Evolutionary conservation across 179 eudicot genomes (phyloP).

Genomic region (Amaranthus tricolor): DNA sequence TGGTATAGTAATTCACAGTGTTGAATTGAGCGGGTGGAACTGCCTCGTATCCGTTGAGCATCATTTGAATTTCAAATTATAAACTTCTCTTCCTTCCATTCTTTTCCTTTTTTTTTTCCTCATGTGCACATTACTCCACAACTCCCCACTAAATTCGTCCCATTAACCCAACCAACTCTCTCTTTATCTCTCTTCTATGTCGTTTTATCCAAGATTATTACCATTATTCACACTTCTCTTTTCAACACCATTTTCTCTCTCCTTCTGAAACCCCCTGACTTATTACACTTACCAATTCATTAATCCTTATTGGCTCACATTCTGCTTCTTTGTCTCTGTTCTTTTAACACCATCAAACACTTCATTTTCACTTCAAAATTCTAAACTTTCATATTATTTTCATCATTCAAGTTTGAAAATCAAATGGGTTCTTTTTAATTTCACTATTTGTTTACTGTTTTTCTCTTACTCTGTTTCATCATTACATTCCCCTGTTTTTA

Average conservation of each 20-base stretch:
- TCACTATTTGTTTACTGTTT: not conserved
- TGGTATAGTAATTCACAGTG: too few relatives aligned
- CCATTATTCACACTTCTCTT: slow-evolving; percentile 10
- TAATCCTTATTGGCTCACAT: slow-evolving; percentile 9
- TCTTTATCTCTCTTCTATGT: not conserved
- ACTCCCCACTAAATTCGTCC: slow-evolving; percentile 20
- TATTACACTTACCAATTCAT: not conserved
- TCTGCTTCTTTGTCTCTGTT: slow-evolving; percentile 20
- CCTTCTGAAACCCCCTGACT: slow-evolving; percentile 3
- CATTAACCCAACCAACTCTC: slow-evolving; percentile 1
- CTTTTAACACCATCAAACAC: not conserved
- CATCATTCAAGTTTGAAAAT: not conserved
- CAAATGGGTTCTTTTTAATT: not conserved
- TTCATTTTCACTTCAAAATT: too few relatives aligned
- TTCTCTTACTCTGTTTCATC: not conserved
- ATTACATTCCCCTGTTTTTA: not conserved
- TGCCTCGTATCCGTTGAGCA: slow-evolving; percentile 26
- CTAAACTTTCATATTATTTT: not conserved
- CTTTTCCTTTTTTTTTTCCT: slow-evolving; percentile 9
- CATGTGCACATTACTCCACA: slow-evolving; percentile 25
- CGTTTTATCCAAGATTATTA: slow-evolving; percentile 12
- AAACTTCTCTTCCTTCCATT: not conserved
- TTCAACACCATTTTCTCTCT: not conserved
- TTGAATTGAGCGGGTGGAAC: slow-evolving; percentile 16
- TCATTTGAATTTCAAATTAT: slow-evolving; percentile 34